phyloP scores from a whole-genome alignment of 352 stramenopile species.

The Phytophthora uliginosa region DNA sequence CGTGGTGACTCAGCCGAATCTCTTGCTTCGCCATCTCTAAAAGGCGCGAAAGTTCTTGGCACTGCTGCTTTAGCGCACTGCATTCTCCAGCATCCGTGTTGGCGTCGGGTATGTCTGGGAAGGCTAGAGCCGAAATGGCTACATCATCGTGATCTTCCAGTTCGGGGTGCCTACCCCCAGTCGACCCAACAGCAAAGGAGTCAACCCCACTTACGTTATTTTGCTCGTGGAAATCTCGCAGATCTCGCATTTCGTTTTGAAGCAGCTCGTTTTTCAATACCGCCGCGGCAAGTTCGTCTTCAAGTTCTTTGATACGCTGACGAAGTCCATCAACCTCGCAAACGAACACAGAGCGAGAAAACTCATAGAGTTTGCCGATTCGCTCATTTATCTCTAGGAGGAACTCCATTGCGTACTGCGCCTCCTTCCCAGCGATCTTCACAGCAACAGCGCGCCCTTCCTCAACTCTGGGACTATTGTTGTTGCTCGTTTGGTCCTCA shows the following conservation, averaged over 20 bases:
- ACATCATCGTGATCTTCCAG: constrained; percentile 28
- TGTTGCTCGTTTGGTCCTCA: constrained; percentile 9
- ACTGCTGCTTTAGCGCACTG: constrained; percentile 50
- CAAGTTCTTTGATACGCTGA: constrained; percentile 9
- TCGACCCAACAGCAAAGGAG: constrained; percentile 5
- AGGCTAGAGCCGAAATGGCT: constrained; percentile 14
- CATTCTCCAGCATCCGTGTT: constrained; percentile 17
- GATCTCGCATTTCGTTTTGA: constrained; percentile 49
- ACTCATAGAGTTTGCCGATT: constrained; percentile 48
- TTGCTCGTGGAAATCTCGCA: constrained; percentile 57
- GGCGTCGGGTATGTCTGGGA: constrained; percentile 5
- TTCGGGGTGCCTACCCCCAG: background rate
- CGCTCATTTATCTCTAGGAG: constrained; percentile 50
- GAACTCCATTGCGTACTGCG: constrained; percentile 59
- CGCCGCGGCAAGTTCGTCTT: constrained; percentile 20
- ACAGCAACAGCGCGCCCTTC: background rate
- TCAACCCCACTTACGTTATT: constrained; percentile 26
- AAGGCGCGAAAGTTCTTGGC: constrained; percentile 57
- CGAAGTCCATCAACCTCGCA: constrained; percentile 35
- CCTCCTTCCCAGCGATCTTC: constrained; percentile 41
- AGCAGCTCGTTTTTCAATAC: constrained; percentile 38
- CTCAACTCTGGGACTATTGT: background rate
- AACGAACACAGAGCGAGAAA: constrained; percentile 48
- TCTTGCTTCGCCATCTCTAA: constrained; percentile 83
- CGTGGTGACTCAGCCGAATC: constrained; percentile 71